phyloP scores from a whole-genome alignment of 2,329 filamentous ascomycete genomes.

The Diaporthe destruens region DNA sequence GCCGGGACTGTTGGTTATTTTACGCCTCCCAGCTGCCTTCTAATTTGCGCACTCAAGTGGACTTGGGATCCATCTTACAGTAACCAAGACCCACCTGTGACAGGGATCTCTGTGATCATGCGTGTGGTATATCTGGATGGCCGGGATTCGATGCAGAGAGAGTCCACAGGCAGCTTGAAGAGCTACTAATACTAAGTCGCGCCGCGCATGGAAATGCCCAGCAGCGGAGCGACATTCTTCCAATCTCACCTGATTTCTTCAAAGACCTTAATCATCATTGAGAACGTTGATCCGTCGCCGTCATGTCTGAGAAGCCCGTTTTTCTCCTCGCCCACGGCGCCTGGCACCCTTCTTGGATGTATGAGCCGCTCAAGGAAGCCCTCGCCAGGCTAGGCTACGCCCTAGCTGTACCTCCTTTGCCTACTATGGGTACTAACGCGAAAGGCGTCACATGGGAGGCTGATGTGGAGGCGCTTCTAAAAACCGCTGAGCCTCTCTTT shows the following conservation, averaged over 20 bases:
- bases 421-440: neutral
- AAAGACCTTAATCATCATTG: neutral
- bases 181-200: conserved; percentile 7
- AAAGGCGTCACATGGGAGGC: conserved; percentile 13
- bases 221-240: neutral
- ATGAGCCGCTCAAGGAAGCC: conserved; percentile 1
- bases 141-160: too few relatives aligned
- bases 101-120: neutral
- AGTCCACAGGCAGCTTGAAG: neutral
- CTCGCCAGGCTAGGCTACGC: neutral
- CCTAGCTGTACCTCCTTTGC: neutral
- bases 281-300: neutral
- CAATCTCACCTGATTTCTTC: neutral
- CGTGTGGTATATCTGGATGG: too few relatives aligned
- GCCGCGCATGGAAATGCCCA: neutral
- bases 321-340: conserved; percentile 12
- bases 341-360: neutral
- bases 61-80: neutral
- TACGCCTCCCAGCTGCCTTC: conserved; percentile 9
- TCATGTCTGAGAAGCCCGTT: conserved; percentile 2
- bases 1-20: neutral
- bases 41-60: neutral
- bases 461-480: neutral
- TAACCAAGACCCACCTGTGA: neutral
- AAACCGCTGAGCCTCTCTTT: neutral